These are phyloP conservation scores for Entonaema liquescens DNA, from an alignment of 495 filamentous ascomycete species.

Conservation along the genomic window DNA sequence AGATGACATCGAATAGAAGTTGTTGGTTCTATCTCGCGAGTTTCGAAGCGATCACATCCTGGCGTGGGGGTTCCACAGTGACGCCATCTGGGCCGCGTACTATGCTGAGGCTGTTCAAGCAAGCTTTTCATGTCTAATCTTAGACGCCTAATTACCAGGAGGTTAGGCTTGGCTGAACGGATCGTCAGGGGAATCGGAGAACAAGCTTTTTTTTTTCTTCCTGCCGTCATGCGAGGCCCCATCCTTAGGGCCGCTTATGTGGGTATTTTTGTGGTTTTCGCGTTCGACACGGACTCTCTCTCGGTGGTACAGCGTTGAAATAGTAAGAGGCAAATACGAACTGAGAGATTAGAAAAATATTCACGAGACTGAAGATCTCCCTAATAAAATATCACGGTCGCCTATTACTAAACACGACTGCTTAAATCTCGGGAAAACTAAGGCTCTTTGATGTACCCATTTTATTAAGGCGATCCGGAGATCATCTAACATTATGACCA, in stretches of 20 bases:
- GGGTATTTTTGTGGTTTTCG: conserved; percentile 16
- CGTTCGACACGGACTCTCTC: conserved; percentile 12
- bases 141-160: background rate
- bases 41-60: background rate
- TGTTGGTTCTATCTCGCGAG: background rate
- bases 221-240: conserved; percentile 14
- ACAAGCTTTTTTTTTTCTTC: conserved; percentile 30
- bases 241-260: conserved; percentile 21
- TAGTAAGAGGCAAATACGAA: conserved; percentile 6
- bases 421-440: background rate
- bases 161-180: conserved; percentile 23
- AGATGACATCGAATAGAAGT: conserved; percentile 15
- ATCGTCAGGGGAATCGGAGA: conserved; percentile 27
- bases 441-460: background rate
- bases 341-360: conserved; percentile 29
- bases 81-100: conserved; percentile 24
- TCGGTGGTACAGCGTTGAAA: background rate
- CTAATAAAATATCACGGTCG: background rate
- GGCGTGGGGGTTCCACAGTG: conserved; percentile 21
- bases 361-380: background rate
- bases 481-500: background rate
- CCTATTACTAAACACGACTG: conserved; percentile 4
- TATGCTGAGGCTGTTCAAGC: conserved; percentile 18
- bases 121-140: conserved; percentile 26
- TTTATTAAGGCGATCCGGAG: background rate